A percentile compares a stretch with the other conserved stretches of the same genome.
Conservation (phyloP, 2,329 filamentous ascomycete species). For the Verticillium dahliae region DNA sequence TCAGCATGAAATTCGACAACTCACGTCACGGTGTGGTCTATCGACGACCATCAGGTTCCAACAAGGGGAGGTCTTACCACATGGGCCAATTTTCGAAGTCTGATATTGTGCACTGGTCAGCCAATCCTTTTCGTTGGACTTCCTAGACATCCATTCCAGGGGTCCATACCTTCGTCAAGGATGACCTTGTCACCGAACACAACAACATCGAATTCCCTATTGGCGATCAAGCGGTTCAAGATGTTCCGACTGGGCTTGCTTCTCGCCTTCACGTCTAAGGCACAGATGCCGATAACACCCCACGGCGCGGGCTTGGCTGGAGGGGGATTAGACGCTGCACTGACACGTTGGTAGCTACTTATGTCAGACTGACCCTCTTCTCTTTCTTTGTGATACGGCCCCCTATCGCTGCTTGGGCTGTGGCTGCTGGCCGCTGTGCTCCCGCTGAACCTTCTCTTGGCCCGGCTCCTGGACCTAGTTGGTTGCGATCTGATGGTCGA, state of each 20-base stretch:
- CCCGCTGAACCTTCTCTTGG: conserved; percentile 70
- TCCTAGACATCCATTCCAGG: not conserved
- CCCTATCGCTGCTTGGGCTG: conserved; percentile 68
- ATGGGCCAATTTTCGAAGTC: conserved; percentile 94
- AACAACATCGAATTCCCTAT: conserved; percentile 90
- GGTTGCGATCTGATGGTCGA: conserved; percentile 33
- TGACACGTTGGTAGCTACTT: conserved; percentile 8
- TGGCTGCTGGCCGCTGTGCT: conserved; percentile 78
- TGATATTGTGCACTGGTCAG: conserved; percentile 16
- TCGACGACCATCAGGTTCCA: not conserved
- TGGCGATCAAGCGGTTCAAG: conserved; percentile 81
- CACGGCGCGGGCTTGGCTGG: conserved; percentile 50
- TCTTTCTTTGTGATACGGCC: conserved; percentile 46
- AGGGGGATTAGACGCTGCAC: conserved; percentile 19
- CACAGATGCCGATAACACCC: conserved; percentile 84
- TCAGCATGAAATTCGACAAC: not conserved
- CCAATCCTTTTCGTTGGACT: not conserved
- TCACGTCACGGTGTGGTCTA: too few species aligned
- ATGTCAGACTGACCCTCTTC: conserved; percentile 38
- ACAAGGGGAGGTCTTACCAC: conserved; percentile 44
- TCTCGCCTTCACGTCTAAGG: conserved; percentile 88
- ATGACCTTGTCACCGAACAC: conserved; percentile 99
- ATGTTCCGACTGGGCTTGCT: conserved; percentile 98
- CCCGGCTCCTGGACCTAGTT: conserved; percentile 59
- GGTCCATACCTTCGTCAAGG: conserved; percentile 68